Conservation (phyloP, 208 protist genomes). For the Trypanosoma mega region DNA sequence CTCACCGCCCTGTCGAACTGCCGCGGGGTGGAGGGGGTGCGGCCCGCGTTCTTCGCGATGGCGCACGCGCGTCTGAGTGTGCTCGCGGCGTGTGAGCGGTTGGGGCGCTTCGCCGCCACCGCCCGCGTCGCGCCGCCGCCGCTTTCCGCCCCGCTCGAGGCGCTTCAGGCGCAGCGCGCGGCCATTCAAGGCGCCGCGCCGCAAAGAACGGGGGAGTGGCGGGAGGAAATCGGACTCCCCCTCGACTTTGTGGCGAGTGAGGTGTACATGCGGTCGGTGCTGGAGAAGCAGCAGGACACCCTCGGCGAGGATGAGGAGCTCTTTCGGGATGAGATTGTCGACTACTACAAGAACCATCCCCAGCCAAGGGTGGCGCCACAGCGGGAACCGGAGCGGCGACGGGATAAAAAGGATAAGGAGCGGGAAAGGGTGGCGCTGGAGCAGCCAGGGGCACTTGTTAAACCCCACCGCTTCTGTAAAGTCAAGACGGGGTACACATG, state of each 20-base stretch:
- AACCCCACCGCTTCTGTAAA: constrained; percentile 98
- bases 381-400: constrained; percentile 18
- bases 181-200: constrained; percentile 8
- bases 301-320: constrained; percentile 84
- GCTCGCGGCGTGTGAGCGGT: constrained; percentile 65
- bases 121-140: constrained; percentile 35
- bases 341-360: constrained; percentile 66
- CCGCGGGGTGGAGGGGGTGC: constrained; percentile 29
- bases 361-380: constrained; percentile 10
- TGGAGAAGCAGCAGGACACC: constrained; percentile 61
- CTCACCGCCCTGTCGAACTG: constrained; percentile 23
- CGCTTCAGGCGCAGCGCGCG: constrained; percentile 35
- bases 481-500: constrained; percentile 98
- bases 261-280: constrained; percentile 59
- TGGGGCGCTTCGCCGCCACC: constrained; percentile 46
- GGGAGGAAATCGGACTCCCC: constrained; percentile 42
- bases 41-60: constrained; percentile 73
- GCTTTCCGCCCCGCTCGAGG: constrained; percentile 56
- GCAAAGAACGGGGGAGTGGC: constrained; percentile 13
- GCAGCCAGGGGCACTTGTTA: constrained; percentile 55
- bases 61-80: constrained; percentile 79
- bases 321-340: constrained; percentile 80
- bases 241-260: constrained; percentile 75
- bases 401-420: constrained; percentile 10
- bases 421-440: constrained; percentile 6